A percentile compares a stretch with the other conserved stretches of the same genome.
Evolutionary conservation across 352 stramenopile species (phyloP).

Genomic region (Vaucheria bursata): DNA sequence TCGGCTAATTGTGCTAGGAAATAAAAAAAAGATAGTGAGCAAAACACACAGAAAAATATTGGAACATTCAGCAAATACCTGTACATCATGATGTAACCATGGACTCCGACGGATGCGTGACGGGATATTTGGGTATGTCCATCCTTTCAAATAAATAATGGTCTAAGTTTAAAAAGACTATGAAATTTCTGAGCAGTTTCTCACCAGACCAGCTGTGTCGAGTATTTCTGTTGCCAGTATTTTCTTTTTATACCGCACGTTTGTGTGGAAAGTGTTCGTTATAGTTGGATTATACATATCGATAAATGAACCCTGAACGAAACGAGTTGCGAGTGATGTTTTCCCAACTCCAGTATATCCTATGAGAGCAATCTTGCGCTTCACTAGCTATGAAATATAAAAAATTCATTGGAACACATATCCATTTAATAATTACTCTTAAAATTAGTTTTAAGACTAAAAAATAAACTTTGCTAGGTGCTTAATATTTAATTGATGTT

Average conservation of each 20-base stretch:
- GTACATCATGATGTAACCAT: constrained; percentile 30
- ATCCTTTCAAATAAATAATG: background rate
- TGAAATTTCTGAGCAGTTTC: background rate
- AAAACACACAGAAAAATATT: too few relatives aligned
- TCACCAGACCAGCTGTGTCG: constrained; percentile 11
- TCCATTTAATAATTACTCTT: background rate
- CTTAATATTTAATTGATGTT: too few relatives aligned
- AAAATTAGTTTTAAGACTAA: too few relatives aligned
- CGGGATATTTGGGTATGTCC: constrained; percentile 20
- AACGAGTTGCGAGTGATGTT: constrained; percentile 25
- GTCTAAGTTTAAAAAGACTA: too few relatives aligned
- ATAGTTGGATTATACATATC: background rate
- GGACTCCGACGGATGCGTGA: constrained; percentile 24
- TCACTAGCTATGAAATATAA: background rate
- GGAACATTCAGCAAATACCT: constrained; percentile 7
- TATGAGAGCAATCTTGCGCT: background rate
- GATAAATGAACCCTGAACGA: constrained; percentile 10
- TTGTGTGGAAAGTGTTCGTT: constrained; percentile 15
- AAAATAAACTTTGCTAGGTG: too few relatives aligned
- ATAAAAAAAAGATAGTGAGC: background rate
- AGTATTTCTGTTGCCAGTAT: constrained; percentile 24
- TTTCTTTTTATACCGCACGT: constrained; percentile 10
- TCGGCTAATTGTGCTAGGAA: constrained; percentile 29
- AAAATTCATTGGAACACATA: background rate
- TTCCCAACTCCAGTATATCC: constrained; percentile 10